Evolutionary conservation across 176 grass and related monocot genomes (phyloP).

Genomic region (Rhynchospora tenuis): DNA sequence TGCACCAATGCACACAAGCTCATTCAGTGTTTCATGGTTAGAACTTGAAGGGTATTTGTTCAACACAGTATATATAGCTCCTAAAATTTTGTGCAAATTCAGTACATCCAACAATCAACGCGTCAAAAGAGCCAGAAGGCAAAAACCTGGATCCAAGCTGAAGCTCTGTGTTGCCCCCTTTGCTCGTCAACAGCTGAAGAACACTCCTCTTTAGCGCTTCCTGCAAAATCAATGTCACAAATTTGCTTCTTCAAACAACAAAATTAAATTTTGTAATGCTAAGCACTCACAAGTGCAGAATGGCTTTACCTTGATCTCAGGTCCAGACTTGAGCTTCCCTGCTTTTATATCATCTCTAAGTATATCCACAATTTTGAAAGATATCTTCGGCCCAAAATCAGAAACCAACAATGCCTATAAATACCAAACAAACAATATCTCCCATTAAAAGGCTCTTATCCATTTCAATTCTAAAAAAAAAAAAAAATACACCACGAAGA

Average conservation of each 20-base stretch:
- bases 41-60: not conserved
- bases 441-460: not conserved
- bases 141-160: constrained; percentile 83
- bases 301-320: constrained; percentile 79
- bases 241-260: not conserved
- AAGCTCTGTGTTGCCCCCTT: constrained; percentile 75
- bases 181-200: constrained; percentile 62
- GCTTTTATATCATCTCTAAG: constrained; percentile 81
- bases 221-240: constrained; percentile 27
- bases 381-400: constrained; percentile 95
- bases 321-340: constrained; percentile 89
- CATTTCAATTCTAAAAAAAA: not conserved
- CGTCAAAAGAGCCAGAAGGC: constrained; percentile 7
- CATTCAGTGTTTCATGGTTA: too few relatives aligned
- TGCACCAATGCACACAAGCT: too few relatives aligned
- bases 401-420: constrained; percentile 88
- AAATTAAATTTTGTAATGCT: not conserved
- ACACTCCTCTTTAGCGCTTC: constrained; percentile 68
- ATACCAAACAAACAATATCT: not conserved
- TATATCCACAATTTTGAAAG: constrained; percentile 81
- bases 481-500: not conserved
- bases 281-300: not conserved
- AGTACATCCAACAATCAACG: not conserved
- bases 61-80: not conserved
- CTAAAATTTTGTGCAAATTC: not conserved